Base-by-base conservation (phyloP, 1,139 yeast species). In the Pichia sp. region DNA sequence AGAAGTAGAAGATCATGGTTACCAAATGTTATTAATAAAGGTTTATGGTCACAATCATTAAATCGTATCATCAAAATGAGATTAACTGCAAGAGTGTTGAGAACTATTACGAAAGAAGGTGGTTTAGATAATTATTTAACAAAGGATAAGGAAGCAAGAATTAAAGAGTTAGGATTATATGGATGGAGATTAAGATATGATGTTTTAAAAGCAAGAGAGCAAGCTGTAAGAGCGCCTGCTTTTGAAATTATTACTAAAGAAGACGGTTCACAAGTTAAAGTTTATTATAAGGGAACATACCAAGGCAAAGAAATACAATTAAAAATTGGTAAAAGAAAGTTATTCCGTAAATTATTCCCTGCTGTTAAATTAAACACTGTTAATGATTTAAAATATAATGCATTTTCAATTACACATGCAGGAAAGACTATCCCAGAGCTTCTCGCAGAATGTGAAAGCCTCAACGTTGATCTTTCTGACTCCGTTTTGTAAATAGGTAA, bases 111-210 rank as follows among this genome's bases (percentile, higher is more conserved):
- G 50, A 86, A 81, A 59, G 97, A 90, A 67, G 97, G 97, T 54
- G 98, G 98, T 11, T 73, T 92, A 54, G 98, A 92, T 64, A 81
- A 82, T 58, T 92, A 92, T 64, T 68, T 92, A 54, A 76, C 81
- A 49, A 92, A 92, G 69, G 95, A 88, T 53, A 87, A 85, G 58
- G 75, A 95, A 9, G 95, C 95, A 3, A 77, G 98, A 68, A 74
- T 87, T 56, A 92, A 92, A 71, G 95, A 94, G 62, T 72, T 92
- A 62, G 98, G 98, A 1, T 84, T 90, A 50, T 74, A 78, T 51
- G 98, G 97, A 33, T 92, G 97, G 97, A 78, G 76, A 61, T 73
- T 92, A 59, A 83, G 92, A 63, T 89, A 84, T 67, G 77, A 80
- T 50, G 81, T 92, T 30, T 67, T 90, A 52, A 66, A 60, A 52